Base-by-base conservation (phyloP, 2,329 filamentous ascomycete species). In the Scedosporium minutisporum region DNA sequence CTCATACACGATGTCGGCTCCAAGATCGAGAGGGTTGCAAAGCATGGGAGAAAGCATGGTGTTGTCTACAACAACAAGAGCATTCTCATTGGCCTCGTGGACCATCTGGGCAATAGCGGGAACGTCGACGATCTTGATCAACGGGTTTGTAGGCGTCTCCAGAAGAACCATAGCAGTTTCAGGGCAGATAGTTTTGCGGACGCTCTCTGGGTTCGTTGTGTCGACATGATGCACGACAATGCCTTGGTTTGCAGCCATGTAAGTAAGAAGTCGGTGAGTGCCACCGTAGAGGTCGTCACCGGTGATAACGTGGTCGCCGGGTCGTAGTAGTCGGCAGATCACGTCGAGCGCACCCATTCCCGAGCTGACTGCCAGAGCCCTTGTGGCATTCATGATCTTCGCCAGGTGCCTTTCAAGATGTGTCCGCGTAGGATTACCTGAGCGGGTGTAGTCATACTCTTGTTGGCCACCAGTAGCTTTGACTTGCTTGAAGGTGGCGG, bases 401-500 rank as follows among this genome's bases (percentile, higher is more conserved):
- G 96, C 95, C 69, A 99, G 81, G 76, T 99, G 95, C 64, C 93
- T 87, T 79, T 99, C 95, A 66, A 99, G 85, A 72, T 99, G 95
- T 41, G 93, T 96, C 67, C 95, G 86, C 64, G 95, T 99, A 18
- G 95, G 95, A 74, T 99, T 99, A 63, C 95, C 95, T 42, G 93
- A 97, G 65, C 96, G 90, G 64, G 95, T 97, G 80, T 99, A 99
- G 79, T 99, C 95, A 76, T 97, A 99, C 76, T 97, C 93, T 71
- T 85, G 80, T 68, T 86, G 89, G 64, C 91, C 91, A 64, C 90
- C 91, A 57, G 77, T 82, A 65, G 89, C 88, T 18, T 89, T 91
- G 23, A 84, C 85, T 77, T 97, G 95, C 78, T 99, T 99, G 82
- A 99, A 99, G 44, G 95, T 99, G 58, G 95, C 96, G 58, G 91